Conservation (phyloP, 2,329 filamentous ascomycete genomes). For the Elsinoe australis region DNA sequence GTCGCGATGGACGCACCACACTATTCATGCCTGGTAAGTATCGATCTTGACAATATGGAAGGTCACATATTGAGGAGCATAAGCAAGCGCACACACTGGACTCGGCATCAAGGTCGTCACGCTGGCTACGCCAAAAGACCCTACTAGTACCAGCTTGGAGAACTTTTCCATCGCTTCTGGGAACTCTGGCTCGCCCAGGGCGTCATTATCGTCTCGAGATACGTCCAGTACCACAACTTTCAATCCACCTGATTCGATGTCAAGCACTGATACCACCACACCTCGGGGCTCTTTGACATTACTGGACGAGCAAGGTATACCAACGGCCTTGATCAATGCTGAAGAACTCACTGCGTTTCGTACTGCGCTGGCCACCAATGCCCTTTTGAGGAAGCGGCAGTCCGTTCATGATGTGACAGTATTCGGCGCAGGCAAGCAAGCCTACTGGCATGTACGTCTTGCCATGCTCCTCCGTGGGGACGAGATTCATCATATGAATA, state of each 20-base stretch:
- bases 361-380: conserved; percentile 56
- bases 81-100: conserved; percentile 50
- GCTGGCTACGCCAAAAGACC: conserved; percentile 34
- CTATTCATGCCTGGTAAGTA: conserved; percentile 68
- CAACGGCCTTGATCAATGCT: conserved; percentile 57
- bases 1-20: conserved; percentile 54
- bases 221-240: conserved; percentile 19
- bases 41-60: no score
- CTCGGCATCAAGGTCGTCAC: conserved; percentile 61
- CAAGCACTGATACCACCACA: conserved; percentile 21
- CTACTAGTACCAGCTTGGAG: conserved; percentile 24
- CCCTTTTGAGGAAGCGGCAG: conserved; percentile 56
- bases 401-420: conserved; percentile 69
- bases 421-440: conserved; percentile 83
- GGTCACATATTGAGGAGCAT: no score
- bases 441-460: conserved; percentile 88
- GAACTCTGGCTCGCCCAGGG: conserved; percentile 10
- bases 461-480: conserved; percentile 62
- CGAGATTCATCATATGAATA: conserved; percentile 70
- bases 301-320: conserved; percentile 46
- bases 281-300: conserved; percentile 50
- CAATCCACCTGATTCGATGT: conserved; percentile 26
- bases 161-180: conserved; percentile 21
- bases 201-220: conserved; percentile 26
- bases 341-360: conserved; percentile 63